Conservation (phyloP, 2,329 filamentous ascomycete species). For the Neopestalotiopsis rosae region DNA sequence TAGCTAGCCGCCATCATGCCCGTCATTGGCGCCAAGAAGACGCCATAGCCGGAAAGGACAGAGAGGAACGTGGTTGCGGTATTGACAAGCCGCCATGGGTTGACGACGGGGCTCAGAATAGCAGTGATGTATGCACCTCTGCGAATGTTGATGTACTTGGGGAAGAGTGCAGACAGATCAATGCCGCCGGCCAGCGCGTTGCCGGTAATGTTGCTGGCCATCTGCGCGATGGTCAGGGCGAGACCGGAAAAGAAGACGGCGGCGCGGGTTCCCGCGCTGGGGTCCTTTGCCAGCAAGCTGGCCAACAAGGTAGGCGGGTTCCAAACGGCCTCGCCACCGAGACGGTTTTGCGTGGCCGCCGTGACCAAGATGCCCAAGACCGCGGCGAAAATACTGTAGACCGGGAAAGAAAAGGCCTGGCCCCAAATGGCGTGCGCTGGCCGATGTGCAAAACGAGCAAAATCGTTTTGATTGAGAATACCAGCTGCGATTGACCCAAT, state of each 20-base stretch:
- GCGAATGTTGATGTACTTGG: conserved; percentile 15
- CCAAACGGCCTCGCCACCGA: conserved; percentile 14
- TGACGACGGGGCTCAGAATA: conserved; percentile 5
- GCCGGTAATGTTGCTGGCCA: conserved; percentile 32
- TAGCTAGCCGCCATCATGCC: conserved; percentile 15
- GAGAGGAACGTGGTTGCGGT: conserved; percentile 14
- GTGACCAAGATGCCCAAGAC: conserved; percentile 37
- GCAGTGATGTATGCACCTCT: conserved; percentile 16
- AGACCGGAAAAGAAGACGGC: conserved; percentile 24
- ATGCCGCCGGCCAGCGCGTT: conserved; percentile 29
- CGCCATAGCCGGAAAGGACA: conserved; percentile 14
- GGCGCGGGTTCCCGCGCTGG: conserved; percentile 28
- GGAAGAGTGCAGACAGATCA: conserved; percentile 7
- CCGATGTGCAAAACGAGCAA: conserved; percentile 32
- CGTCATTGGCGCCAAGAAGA: conserved; percentile 17
- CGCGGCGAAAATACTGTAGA: conserved; percentile 29
- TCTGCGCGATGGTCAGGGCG: conserved; percentile 31
- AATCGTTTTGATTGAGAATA: conserved; percentile 39
- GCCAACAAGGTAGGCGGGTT: conserved; percentile 24
- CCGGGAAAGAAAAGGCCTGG: conserved; percentile 29
- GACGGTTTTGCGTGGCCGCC: conserved; percentile 33
- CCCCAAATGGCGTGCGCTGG: conserved; percentile 30
- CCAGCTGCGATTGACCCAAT: conserved; percentile 38
- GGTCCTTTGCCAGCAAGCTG: conserved; percentile 27
- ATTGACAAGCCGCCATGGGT: conserved; percentile 18